These are phyloP conservation scores for Thielaviopsis cerberus DNA, from an alignment of 2,329 filamentous ascomycete genomes.

Conservation along the genomic window DNA sequence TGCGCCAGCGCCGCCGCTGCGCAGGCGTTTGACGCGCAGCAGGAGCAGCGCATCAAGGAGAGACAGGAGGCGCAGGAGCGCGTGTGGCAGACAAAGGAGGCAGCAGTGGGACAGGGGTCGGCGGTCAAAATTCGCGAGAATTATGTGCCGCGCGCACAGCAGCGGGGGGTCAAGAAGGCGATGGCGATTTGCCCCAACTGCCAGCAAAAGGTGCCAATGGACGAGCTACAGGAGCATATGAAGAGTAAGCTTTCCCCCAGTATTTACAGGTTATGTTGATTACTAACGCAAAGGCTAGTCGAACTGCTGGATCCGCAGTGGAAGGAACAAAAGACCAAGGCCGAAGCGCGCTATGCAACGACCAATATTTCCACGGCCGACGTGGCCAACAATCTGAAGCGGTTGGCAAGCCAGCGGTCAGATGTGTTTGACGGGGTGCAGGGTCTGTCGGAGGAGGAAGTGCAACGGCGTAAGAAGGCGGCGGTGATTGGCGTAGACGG, in stretches of 20 bases:
- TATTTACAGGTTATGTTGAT: too few species aligned
- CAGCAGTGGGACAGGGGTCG: conserved; percentile 51
- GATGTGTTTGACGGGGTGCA: conserved; percentile 69
- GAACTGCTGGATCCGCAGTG: conserved; percentile 84
- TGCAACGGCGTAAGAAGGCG: conserved; percentile 56
- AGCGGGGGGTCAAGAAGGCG: conserved; percentile 45
- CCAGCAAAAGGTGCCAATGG: conserved; percentile 69
- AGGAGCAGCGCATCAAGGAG: conserved; percentile 44
- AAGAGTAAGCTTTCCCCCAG: conserved; percentile 49
- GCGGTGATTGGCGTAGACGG: conserved; percentile 24
- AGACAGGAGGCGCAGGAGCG: conserved; percentile 39
- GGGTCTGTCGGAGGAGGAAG: conserved; percentile 55
- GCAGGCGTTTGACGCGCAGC: conserved; percentile 34
- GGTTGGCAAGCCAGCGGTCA: conserved; percentile 71
- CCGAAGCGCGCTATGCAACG: conserved; percentile 64
- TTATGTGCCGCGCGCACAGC: conserved; percentile 71
- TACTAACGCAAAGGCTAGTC: conserved; percentile 37
- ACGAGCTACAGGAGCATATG: conserved; percentile 83
- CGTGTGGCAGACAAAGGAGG: conserved; percentile 47
- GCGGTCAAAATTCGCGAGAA: conserved; percentile 85
- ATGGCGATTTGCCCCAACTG: conserved; percentile 82
- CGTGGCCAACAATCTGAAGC: conserved; percentile 84
- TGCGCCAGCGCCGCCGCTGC: too few species aligned
- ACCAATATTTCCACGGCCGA: conserved; percentile 76
- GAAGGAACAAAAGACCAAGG: conserved; percentile 88